Base-by-base conservation (phyloP, 345 rosid genomes). In the Arabidopsis suecica region DNA sequence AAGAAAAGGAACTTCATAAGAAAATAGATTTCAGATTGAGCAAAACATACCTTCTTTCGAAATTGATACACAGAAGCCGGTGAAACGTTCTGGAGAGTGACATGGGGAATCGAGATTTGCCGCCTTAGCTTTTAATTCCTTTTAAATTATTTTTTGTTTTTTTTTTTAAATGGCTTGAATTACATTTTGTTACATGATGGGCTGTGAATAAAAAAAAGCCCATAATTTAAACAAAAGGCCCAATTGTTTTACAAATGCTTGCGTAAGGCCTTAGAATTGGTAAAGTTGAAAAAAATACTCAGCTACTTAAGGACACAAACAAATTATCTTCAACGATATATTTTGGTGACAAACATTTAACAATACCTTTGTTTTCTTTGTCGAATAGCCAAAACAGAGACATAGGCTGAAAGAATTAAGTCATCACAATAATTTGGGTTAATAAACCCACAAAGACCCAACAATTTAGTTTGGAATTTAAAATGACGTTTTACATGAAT, bases 81-180 rank as follows among this genome's bases (percentile, higher is more conserved):
- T 34, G 64, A 59, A 36, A 36, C n/a, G 64, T 18, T 5, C 49
- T 45, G 1, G 0, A 16, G 45, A 10, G 30, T n/a, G n/a, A 59
- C 45, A 18, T 45, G 63, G 45, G 14, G 10, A 59, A 16, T 10
- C 45, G 30, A 18, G 64, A 59, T 37, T 60, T 59, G 45, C 64
- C 30, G 30, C 45, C 45, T 37, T 7, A 23, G 60, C 60, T 30
- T 28, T 9, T 55, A 13, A 3, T 4, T 23, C 2, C 25, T 18
- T 48, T 9, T 23, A 23, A 23, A 1, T 23, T 1, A 23, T 51
- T 4, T 54, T 22, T 50, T 22, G 23, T 1, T 1, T 7, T 47
- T 7, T 47, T 16, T 45, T 45, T 32, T 23, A 23, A 23, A 23
- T 23, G 25, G 14, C 34, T 12, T 25, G 9, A 30, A 53, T 53